Base-by-base conservation (phyloP, 495 filamentous ascomycete genomes). In the Copromyces sp. region DNA sequence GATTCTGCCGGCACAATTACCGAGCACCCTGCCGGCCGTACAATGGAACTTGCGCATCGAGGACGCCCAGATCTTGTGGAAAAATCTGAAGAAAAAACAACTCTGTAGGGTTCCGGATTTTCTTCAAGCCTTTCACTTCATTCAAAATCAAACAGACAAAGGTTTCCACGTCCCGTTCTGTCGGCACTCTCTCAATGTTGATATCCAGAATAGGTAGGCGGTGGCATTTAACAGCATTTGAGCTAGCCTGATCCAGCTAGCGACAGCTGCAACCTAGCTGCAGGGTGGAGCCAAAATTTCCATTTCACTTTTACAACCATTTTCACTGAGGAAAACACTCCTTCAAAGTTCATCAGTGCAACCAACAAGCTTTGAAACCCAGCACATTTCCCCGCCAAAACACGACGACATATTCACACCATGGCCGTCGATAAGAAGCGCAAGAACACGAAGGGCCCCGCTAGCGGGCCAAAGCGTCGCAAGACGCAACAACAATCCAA, bases 341-440 rank as follows among this genome's bases (percentile, higher is more conserved):
- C 29, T 32, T 17, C 53, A 35, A 61, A 35, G 47, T 61, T 61
- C 12, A 35, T 17, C 53, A 8, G 29, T 61, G 29, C 53, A 61
- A 16, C 29, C 53, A 35, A 65, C 53, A 65, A 17, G 2, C 53
- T 16, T 5, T 65, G 53, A 65, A 12, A 65, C 53, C 29, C 53
- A 4, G 17, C 29, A 35, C 32, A 29, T 32, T 65, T 32, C 35
- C 6, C 14, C 29, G 37, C 53, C 20, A 29, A 9, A 35, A 65
- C 14, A 16, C 53, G 53, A 65, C 53, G 53, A 17, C 53, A 65
- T 17, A 65, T 35, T 3, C 12, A 65, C 68, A 75, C 20, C 29
- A 84, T 84, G 83, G 69, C 72, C 42, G 69, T 77, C 17, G 69
- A 80, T 45, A 87, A 81, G 77, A 86, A 84, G 79, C 83, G 81